Evolutionary conservation across 2,329 filamentous ascomycete genomes (phyloP).

Genomic region (Aspergillus fructus): DNA sequence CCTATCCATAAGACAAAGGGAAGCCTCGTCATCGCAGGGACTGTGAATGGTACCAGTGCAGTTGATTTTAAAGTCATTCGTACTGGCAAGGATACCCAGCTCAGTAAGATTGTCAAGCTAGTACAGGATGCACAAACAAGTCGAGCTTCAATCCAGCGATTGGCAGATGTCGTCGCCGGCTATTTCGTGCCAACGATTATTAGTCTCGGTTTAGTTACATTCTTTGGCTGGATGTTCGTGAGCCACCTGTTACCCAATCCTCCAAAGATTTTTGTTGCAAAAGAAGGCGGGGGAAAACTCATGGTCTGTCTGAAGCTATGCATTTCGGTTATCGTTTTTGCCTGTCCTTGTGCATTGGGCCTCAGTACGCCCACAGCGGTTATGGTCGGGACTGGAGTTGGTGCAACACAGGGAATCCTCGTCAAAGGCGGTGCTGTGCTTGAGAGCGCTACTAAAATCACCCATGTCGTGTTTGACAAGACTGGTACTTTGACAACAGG

Average conservation of each 20-base stretch:
- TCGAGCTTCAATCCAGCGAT: slow-evolving; percentile 87
- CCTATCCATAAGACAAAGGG: slow-evolving; percentile 87
- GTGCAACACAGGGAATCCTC: slow-evolving; percentile 93
- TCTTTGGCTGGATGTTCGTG: slow-evolving; percentile 89
- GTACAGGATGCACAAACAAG: slow-evolving; percentile 96
- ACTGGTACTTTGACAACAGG: slow-evolving; percentile 92
- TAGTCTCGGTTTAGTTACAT: slow-evolving; percentile 77
- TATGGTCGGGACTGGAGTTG: slow-evolving; percentile 98
- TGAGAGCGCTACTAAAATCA: slow-evolving; percentile 86
- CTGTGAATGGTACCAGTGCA: slow-evolving; percentile 89
- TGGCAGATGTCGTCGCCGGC: slow-evolving; percentile 87
- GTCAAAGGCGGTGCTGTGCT: slow-evolving; percentile 94
- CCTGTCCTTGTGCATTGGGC: slow-evolving; percentile 94
- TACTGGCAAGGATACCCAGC: slow-evolving; percentile 90
- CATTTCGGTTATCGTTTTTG: slow-evolving; percentile 97
- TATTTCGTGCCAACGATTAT: slow-evolving; percentile 93
- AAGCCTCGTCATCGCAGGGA: slow-evolving; percentile 80
- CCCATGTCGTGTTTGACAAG: slow-evolving; percentile 90
- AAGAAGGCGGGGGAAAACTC: slow-evolving; percentile 80
- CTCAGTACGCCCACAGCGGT: slow-evolving; percentile 94
- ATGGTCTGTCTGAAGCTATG: slow-evolving; percentile 98
- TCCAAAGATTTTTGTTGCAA: slow-evolving; percentile 81
- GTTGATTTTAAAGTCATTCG: slow-evolving; percentile 90
- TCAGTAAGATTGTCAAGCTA: slow-evolving; percentile 97
- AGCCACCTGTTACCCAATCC: slow-evolving; percentile 81